Percentiles rank a stretch among this genome's conserved stretches.
phyloP scores from a whole-genome alignment of 2,329 filamentous ascomycete species.

The Ophiostoma piceae region DNA sequence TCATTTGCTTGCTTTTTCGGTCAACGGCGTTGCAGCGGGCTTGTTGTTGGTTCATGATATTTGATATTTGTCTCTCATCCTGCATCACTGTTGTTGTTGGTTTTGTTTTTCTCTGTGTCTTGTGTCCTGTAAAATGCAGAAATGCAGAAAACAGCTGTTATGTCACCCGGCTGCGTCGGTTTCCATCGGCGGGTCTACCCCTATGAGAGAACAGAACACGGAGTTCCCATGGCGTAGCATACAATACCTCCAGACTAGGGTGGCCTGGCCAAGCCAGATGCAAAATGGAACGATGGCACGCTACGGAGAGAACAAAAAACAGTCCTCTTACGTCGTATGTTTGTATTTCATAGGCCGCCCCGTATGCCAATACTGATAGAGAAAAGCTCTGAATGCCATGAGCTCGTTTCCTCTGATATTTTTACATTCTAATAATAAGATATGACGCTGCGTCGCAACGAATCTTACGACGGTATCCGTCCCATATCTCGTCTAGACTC shows the following conservation, averaged over 20 bases:
- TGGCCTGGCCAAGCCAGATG: conserved; percentile 1
- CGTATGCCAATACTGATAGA: background rate
- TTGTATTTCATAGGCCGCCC: background rate
- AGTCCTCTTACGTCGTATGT: conserved; percentile 3
- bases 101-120: background rate
- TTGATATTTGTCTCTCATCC: background rate
- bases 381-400: background rate
- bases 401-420: background rate
- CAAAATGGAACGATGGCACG: conserved; percentile 1
- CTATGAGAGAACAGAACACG: conserved; percentile 7
- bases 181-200: background rate
- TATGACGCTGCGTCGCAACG: conserved; percentile 1
- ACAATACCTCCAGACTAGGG: background rate
- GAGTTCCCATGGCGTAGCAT: conserved; percentile 3
- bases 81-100: background rate
- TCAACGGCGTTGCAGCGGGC: conserved; percentile 2
- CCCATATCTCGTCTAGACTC: background rate
- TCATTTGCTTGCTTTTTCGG: background rate
- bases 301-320: conserved; percentile 3
- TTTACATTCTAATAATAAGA: background rate
- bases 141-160: background rate
- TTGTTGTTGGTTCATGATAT: background rate
- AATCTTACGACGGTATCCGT: background rate
- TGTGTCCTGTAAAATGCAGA: background rate
- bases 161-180: background rate